Conservation (phyloP, 140 eudicot species). For the Flaveria floridana region DNA sequence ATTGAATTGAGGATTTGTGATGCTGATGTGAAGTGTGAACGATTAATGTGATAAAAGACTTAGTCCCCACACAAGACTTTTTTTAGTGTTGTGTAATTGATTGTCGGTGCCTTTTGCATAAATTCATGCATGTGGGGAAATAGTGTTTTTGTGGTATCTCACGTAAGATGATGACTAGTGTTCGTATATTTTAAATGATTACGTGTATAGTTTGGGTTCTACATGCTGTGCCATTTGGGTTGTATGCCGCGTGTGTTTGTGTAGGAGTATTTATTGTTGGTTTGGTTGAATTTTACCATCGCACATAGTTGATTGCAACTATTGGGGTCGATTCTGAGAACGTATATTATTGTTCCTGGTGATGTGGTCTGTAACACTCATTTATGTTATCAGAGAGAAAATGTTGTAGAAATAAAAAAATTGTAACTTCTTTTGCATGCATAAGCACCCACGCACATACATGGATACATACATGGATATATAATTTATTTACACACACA, state of each 20-base stretch:
- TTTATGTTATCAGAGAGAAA: conserved; percentile 9
- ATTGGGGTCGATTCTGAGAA: conserved; percentile 26
- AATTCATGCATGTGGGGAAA: conserved; percentile 19
- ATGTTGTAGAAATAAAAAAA: conserved; percentile 8
- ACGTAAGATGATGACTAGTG: conserved; percentile 9
- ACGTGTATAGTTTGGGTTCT: background rate
- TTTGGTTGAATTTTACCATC: conserved; percentile 15
- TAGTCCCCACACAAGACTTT: conserved; percentile 15
- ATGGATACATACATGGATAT: background rate
- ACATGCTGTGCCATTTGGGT: conserved; percentile 16
- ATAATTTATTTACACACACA: background rate
- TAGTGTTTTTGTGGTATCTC: conserved; percentile 18
- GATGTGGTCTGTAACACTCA: conserved; percentile 28
- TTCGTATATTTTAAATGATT: background rate
- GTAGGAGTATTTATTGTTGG: conserved; percentile 9
- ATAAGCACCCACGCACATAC: background rate
- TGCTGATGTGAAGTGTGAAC: background rate
- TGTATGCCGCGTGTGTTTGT: background rate
- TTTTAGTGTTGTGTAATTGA: conserved; percentile 4
- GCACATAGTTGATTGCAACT: conserved; percentile 8
- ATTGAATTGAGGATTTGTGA: conserved; percentile 18
- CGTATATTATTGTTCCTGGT: conserved; percentile 30
- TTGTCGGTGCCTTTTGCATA: conserved; percentile 26
- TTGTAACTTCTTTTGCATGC: conserved; percentile 11
- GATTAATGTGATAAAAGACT: background rate